These are phyloP conservation scores for Spinellus fusiger DNA, from an alignment of 192 early-diverging fungal species.

Conservation along the genomic window DNA sequence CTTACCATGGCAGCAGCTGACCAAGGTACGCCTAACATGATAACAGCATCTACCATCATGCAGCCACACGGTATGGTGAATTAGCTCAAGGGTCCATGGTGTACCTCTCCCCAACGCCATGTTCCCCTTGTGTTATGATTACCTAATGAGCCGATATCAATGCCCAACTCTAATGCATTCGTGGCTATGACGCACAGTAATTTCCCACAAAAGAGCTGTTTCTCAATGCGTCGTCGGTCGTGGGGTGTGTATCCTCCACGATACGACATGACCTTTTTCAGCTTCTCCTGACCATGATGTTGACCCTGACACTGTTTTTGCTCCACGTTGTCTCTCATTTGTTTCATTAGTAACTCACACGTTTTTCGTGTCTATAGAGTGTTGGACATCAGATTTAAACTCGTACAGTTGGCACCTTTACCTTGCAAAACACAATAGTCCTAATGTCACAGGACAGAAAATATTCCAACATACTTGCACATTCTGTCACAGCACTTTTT, in stretches of 20 bases:
- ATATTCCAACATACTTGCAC: conserved; percentile 24
- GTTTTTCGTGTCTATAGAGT: conserved; percentile 19
- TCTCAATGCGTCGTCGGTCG: conserved; percentile 68
- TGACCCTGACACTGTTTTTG: conserved; percentile 12
- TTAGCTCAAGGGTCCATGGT: too few relatives aligned
- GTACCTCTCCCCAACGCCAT: too few relatives aligned
- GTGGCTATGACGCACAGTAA: conserved; percentile 64
- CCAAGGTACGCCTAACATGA: conserved; percentile 71
- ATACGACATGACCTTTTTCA: conserved; percentile 53
- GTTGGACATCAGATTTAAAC: too few relatives aligned
- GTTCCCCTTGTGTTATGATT: conserved; percentile 6
- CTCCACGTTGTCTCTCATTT: conserved; percentile 23
- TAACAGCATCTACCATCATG: conserved; percentile 51
- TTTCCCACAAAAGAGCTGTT: conserved; percentile 56
- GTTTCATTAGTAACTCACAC: conserved; percentile 36
- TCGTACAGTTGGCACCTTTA: conserved; percentile 23
- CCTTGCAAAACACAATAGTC: conserved; percentile 53
- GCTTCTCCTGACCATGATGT: not conserved
- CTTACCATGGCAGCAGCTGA: conserved; percentile 33
- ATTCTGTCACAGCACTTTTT: conserved; percentile 22
- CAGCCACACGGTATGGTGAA: too few relatives aligned
- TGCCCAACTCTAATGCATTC: conserved; percentile 77
- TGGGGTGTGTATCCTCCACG: conserved; percentile 69
- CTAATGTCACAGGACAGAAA: conserved; percentile 33
- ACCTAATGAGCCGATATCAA: conserved; percentile 65